Conservation (phyloP, 805 yeast genomes). For the Scheffersomyces stipitis region DNA sequence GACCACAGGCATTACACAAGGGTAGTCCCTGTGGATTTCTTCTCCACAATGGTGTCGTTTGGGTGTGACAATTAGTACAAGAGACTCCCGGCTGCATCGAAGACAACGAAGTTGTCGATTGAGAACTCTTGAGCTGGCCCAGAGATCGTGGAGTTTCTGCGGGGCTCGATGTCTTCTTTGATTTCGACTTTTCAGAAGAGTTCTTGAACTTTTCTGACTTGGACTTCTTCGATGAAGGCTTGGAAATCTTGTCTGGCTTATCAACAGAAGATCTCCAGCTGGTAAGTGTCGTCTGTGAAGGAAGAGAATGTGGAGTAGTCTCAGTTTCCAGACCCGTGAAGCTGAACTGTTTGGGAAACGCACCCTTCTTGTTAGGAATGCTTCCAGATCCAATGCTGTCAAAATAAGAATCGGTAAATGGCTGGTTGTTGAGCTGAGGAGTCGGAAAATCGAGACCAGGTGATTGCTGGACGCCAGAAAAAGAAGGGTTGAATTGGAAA, state of each 20-base stretch:
- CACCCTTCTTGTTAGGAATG: too few relatives aligned
- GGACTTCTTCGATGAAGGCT: slow-evolving; percentile 5
- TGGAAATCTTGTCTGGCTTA: not conserved
- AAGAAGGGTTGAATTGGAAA: not conserved
- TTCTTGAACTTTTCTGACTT: slow-evolving; percentile 6
- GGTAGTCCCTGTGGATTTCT: slow-evolving; percentile 91
- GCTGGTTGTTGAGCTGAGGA: not conserved
- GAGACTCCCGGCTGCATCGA: slow-evolving; percentile 16
- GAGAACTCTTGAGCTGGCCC: not conserved
- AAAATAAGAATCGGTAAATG: not conserved
- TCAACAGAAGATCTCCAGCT: not conserved
- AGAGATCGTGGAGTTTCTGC: not conserved
- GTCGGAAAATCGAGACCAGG: not conserved
- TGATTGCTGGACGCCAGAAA: not conserved
- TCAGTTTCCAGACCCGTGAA: not conserved
- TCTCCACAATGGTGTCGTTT: slow-evolving; percentile 94
- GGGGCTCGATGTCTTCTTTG: slow-evolving; percentile 6
- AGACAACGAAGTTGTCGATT: not conserved
- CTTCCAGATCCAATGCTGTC: not conserved
- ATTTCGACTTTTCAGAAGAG: slow-evolving; percentile 1
- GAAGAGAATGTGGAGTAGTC: not conserved
- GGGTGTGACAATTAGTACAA: slow-evolving; percentile 90
- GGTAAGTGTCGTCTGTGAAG: not conserved
- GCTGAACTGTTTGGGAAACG: not conserved
- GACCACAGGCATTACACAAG: slow-evolving; percentile 93